Percentiles rank a stretch among this genome's conserved stretches.
phyloP scores from a whole-genome alignment of 75 land plant genomes.

The Picea sitchensis region DNA sequence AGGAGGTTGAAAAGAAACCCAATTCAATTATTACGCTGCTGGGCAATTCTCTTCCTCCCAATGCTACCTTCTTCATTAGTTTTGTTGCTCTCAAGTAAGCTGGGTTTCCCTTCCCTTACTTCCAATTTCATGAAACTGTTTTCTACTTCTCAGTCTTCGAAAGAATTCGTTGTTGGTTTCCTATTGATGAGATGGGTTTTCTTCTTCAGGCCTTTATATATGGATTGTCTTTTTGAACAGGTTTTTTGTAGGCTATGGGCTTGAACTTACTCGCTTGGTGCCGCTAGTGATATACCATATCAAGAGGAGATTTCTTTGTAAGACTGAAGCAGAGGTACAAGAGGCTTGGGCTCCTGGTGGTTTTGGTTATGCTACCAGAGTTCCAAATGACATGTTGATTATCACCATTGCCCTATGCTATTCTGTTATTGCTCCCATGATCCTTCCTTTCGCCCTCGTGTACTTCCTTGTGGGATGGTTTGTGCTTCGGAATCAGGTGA shows the following conservation, averaged over 20 bases:
- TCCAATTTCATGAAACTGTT: background rate
- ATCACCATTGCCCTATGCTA: slow-evolving; percentile 76
- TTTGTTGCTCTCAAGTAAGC: slow-evolving; percentile 89
- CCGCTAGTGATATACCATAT: slow-evolving; percentile 75
- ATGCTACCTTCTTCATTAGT: slow-evolving; percentile 83
- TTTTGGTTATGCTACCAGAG: slow-evolving; percentile 57
- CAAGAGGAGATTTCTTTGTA: slow-evolving; percentile 78
- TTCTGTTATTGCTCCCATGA: slow-evolving; percentile 79
- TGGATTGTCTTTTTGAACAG: slow-evolving; percentile 25
- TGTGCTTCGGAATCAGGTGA: slow-evolving; percentile 75
- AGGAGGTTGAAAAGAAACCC: slow-evolving; percentile 45
- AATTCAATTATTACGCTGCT: slow-evolving; percentile 32
- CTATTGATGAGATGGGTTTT: background rate
- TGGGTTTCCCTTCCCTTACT: slow-evolving; percentile 1
- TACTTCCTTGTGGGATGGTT: slow-evolving; percentile 90
- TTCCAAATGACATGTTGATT: slow-evolving; percentile 83
- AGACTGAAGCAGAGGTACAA: slow-evolving; percentile 69
- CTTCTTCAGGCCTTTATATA: background rate
- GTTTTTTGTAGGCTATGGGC: slow-evolving; percentile 90
- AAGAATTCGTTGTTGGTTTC: background rate
- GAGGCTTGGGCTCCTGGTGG: slow-evolving; percentile 89
- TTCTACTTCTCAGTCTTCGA: background rate
- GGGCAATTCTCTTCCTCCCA: slow-evolving; percentile 56
- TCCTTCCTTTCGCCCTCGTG: slow-evolving; percentile 69
- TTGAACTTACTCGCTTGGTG: slow-evolving; percentile 74